phyloP scores from a whole-genome alignment of 768 basidiomycete species.

The Candolleomyces eurysporus region DNA sequence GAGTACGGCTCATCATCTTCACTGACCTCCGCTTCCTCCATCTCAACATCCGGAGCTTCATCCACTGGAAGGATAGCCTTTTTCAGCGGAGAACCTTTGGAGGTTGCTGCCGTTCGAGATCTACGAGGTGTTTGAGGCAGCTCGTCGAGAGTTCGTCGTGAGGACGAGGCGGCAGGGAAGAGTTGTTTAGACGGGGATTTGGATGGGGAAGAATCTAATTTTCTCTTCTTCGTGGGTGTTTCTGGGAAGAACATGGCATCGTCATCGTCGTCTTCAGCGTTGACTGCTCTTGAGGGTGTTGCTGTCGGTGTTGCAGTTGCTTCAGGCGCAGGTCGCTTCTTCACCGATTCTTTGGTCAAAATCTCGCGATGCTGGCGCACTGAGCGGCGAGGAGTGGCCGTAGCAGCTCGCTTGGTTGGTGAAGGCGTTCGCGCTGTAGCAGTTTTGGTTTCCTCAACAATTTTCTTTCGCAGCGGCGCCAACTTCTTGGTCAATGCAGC shows the following conservation, averaged over 20 bases:
- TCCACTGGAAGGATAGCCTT: not conserved
- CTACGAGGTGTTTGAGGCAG: not conserved
- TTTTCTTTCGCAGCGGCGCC: not conserved
- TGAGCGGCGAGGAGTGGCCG: slow-evolving; percentile 1
- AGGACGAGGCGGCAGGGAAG: slow-evolving; percentile 4
- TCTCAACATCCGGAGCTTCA: not conserved
- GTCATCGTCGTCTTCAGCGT: slow-evolving; percentile 4
- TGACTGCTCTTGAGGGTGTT: not conserved
- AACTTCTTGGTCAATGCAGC: not conserved
- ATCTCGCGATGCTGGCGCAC: slow-evolving; percentile 4
- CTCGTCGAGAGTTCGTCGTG: not conserved
- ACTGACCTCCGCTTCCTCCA: slow-evolving; percentile 1
- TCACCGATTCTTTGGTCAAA: slow-evolving; percentile 6
- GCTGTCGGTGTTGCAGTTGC: not conserved
- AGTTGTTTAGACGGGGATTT: not conserved
- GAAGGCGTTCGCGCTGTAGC: slow-evolving; percentile 2
- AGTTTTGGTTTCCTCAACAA: slow-evolving; percentile 3
- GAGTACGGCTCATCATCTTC: slow-evolving; percentile 5
- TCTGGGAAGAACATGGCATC: slow-evolving; percentile 2
- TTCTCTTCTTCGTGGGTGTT: slow-evolving; percentile 11
- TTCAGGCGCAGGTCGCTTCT: not conserved
- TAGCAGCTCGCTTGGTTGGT: slow-evolving; percentile 2
- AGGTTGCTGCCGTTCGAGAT: not conserved
- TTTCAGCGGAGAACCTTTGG: slow-evolving; percentile 2
- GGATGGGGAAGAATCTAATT: not conserved